These are phyloP conservation scores for maize (Zea mays) DNA, from an alignment of 176 grass and related monocot species.

Conservation along the genomic window DNA sequence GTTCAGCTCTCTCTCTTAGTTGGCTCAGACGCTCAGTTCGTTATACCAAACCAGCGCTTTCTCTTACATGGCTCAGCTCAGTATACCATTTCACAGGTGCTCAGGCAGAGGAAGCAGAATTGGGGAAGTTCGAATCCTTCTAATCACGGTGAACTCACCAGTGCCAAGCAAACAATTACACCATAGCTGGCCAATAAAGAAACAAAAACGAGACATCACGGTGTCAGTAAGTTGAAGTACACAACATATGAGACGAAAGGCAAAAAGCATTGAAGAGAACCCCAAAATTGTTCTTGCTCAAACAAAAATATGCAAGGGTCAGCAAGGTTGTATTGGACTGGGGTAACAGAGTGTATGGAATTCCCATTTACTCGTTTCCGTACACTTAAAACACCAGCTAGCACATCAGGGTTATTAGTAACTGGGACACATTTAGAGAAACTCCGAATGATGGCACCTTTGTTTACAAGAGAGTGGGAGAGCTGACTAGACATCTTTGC, in stretches of 20 bases:
- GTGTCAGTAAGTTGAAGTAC: not conserved
- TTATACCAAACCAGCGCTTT: too few relatives aligned
- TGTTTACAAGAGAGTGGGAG: constrained; percentile 60
- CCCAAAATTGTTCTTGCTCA: not conserved
- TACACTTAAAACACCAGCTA: constrained; percentile 36
- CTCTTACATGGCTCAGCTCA: not conserved
- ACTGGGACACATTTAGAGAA: constrained; percentile 36
- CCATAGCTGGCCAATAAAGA: not conserved
- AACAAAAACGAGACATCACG: not conserved
- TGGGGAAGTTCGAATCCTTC: not conserved
- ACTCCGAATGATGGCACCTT: constrained; percentile 37
- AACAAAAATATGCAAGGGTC: constrained; percentile 10
- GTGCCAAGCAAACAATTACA: constrained; percentile 2
- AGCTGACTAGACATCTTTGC: constrained; percentile 52
- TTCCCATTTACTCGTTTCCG: constrained; percentile 42
- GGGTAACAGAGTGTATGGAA: constrained; percentile 38
- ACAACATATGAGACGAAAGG: not conserved
- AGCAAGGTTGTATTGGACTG: constrained; percentile 28
- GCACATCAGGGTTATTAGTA: constrained; percentile 5
- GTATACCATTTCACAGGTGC: not conserved
- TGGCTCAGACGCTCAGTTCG: too few relatives aligned
- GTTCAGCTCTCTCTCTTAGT: too few relatives aligned
- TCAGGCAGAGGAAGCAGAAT: not conserved
- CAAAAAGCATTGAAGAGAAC: not conserved
- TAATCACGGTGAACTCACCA: not conserved